A percentile compares a stretch with the other conserved stretches of the same genome.
Conservation (phyloP, 768 basidiomycete species). For the Russula virescens region DNA sequence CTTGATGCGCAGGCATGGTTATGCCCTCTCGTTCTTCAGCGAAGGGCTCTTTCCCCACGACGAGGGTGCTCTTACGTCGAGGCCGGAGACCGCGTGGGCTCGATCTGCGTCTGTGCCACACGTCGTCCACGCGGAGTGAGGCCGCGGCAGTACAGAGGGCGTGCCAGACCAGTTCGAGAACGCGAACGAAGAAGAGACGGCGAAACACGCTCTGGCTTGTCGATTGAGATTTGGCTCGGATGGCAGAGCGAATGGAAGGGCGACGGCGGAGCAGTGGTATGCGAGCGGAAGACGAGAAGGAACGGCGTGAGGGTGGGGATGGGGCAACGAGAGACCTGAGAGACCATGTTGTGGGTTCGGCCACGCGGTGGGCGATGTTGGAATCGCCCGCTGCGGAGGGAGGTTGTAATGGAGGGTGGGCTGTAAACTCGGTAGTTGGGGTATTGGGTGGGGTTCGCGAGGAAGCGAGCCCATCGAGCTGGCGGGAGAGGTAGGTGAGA, state of each 20-base stretch:
- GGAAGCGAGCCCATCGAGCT: slow-evolving; percentile 70
- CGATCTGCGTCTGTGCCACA: slow-evolving; percentile 19
- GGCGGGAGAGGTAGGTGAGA: slow-evolving; percentile 72
- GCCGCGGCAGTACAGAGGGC: slow-evolving; percentile 57
- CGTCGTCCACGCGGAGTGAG: slow-evolving; percentile 32
- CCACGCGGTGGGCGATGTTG: neutral
- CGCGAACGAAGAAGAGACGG: slow-evolving; percentile 65
- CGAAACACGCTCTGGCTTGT: slow-evolving; percentile 28
- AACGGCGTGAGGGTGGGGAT: slow-evolving; percentile 19
- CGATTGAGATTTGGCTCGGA: slow-evolving; percentile 13
- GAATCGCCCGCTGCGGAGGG: slow-evolving; percentile 12
- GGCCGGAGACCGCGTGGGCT: neutral
- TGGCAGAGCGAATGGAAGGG: slow-evolving; percentile 16
- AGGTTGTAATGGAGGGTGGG: slow-evolving; percentile 24
- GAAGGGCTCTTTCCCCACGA: neutral
- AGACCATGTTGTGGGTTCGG: slow-evolving; percentile 18
- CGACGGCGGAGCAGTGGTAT: slow-evolving; percentile 18
- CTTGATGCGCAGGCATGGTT: neutral
- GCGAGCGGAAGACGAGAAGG: slow-evolving; percentile 19
- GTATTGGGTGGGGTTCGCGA: slow-evolving; percentile 55
- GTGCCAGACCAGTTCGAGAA: slow-evolving; percentile 66
- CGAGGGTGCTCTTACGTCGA: neutral
- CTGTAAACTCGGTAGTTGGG: slow-evolving; percentile 36
- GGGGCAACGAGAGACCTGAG: slow-evolving; percentile 24
- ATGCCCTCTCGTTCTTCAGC: neutral